These are phyloP conservation scores for Penicillium ochrochloron DNA, from an alignment of 495 filamentous ascomycete species.

Conservation along the genomic window DNA sequence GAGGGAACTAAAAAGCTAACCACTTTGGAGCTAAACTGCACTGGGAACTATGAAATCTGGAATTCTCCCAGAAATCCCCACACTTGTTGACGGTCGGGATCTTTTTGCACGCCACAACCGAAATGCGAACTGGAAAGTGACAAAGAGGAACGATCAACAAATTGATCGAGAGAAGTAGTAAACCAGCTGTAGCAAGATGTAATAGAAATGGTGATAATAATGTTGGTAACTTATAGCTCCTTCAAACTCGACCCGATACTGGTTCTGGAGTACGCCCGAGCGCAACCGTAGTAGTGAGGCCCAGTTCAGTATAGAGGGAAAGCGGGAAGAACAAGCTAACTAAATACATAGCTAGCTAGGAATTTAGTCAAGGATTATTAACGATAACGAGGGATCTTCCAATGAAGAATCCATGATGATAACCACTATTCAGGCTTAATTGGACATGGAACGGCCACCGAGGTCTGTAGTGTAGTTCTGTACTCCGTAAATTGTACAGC, in stretches of 20 bases:
- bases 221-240: not conserved
- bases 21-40: not conserved
- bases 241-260: conserved; percentile 1
- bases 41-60: conserved; percentile 7
- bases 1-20: not conserved
- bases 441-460: not conserved
- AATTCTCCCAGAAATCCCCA: not conserved
- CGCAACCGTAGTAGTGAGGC: conserved; percentile 6
- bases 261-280: conserved; percentile 13
- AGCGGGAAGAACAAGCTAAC: not conserved
- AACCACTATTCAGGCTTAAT: not conserved
- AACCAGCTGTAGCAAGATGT: not conserved
- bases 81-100: conserved; percentile 2
- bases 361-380: not conserved
- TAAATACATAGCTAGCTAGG: not conserved
- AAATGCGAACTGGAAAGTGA: not conserved
- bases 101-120: conserved; percentile 20
- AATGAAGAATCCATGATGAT: not conserved
- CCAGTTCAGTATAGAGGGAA: not conserved
- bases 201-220: not conserved
- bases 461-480: not conserved
- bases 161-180: not conserved
- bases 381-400: not conserved
- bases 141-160: too few relatives aligned
- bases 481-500: too few relatives aligned